Evolutionary conservation across 306 rosid genomes (phyloP).

Genomic region (Senna siamea): DNA sequence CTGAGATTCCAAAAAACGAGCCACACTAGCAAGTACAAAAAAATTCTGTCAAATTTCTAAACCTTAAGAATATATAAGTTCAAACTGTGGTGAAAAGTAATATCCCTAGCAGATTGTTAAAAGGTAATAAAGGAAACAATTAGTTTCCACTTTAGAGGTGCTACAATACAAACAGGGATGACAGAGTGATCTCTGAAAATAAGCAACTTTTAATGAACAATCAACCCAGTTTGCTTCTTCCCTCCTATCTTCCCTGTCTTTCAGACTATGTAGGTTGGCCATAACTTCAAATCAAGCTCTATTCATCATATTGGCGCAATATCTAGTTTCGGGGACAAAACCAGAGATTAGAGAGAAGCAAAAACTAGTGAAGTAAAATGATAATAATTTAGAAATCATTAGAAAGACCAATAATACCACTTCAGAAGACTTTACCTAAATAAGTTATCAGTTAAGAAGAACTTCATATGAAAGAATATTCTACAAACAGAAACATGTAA

Average conservation of each 20-base stretch:
- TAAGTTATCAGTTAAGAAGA: neutral
- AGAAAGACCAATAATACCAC: neutral
- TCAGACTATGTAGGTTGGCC: neutral
- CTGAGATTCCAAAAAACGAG: conserved; percentile 70
- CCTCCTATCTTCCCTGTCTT: neutral
- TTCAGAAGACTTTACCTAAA: neutral
- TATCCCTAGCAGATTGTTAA: neutral
- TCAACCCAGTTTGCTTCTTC: neutral
- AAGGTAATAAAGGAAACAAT: neutral
- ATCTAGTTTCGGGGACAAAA: too few species aligned
- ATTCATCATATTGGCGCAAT: too few species aligned
- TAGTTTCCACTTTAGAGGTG: neutral
- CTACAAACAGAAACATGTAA: neutral
- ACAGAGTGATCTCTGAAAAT: neutral
- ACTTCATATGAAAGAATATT: neutral
- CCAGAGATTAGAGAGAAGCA: too few species aligned
- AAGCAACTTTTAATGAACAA: neutral
- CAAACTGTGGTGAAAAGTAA: neutral
- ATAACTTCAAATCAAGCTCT: neutral
- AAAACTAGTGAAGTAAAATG: too few species aligned
- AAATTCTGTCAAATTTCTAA: neutral
- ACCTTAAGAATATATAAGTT: neutral
- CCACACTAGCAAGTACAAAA: conserved; percentile 50
- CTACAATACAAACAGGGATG: conserved; percentile 20
- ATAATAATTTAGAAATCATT: too few species aligned